These are phyloP conservation scores for Ceriops tagal DNA, from an alignment of 345 rosid species.

Conservation along the genomic window DNA sequence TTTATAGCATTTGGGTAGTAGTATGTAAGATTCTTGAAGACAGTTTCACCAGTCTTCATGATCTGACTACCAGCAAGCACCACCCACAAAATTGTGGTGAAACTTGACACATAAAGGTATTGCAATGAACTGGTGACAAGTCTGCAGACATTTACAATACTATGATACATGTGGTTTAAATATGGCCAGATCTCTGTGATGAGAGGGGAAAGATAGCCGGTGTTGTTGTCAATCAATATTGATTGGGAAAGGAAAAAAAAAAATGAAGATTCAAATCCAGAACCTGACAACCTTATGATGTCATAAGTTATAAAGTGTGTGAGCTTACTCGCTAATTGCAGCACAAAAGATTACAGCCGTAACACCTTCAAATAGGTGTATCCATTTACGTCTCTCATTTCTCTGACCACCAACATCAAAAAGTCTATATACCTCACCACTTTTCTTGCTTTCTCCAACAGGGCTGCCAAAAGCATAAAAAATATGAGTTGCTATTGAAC, in stretches of 20 bases:
- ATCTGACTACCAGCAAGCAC: background rate
- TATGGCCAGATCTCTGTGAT: background rate
- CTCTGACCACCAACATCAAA: slow-evolving; percentile 98
- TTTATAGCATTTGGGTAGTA: background rate
- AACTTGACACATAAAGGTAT: background rate
- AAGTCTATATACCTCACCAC: slow-evolving; percentile 97
- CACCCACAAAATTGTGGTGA: background rate
- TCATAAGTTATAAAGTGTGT: slow-evolving; percentile 1
- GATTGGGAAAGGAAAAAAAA: background rate
- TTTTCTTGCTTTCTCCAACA: slow-evolving; percentile 91
- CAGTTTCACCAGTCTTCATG: background rate
- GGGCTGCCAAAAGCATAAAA: slow-evolving; percentile 57
- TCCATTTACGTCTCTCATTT: slow-evolving; percentile 99
- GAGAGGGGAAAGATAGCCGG: background rate
- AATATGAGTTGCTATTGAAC: background rate
- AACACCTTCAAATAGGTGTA: slow-evolving; percentile 98
- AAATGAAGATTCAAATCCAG: background rate
- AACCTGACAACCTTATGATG: slow-evolving; percentile 1
- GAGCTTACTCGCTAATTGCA: slow-evolving; percentile 97
- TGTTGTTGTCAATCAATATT: too few species aligned
- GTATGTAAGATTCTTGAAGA: background rate
- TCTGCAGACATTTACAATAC: background rate
- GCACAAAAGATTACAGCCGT: slow-evolving; percentile 97
- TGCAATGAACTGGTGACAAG: background rate
- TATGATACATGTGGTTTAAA: background rate